phyloP scores from a whole-genome alignment of 2,329 filamentous ascomycete genomes.

The Orbilia ellipsospora region DNA sequence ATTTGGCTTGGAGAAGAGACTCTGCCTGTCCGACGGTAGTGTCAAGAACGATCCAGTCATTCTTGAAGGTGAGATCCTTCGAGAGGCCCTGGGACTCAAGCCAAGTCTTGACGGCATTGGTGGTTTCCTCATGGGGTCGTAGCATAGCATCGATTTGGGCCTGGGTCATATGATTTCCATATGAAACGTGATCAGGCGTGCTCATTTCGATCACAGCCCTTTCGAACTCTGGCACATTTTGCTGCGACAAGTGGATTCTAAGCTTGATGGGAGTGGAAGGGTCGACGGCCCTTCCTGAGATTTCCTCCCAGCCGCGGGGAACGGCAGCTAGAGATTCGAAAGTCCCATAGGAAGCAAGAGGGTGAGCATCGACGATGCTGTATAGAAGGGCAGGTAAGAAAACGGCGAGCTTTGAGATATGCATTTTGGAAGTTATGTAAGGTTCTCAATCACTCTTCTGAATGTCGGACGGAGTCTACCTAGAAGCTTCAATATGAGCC shows the following conservation, averaged over 20 bases:
- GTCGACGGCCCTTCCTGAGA: conserved; percentile 57
- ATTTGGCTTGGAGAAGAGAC: conserved; percentile 59
- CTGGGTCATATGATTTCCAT: conserved; percentile 66
- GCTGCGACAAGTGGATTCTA: conserved; percentile 59
- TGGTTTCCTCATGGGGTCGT: conserved; percentile 62
- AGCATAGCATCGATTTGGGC: conserved; percentile 65
- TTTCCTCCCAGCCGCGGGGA: conserved; percentile 32
- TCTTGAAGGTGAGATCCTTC: conserved; percentile 61
- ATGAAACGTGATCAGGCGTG: conserved; percentile 65
- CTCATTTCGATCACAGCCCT: conserved; percentile 62
- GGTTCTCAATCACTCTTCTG: not conserved
- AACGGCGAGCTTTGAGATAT: conserved; percentile 34
- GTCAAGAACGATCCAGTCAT: conserved; percentile 61
- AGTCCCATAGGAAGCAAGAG: conserved; percentile 28
- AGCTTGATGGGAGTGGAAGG: conserved; percentile 64
- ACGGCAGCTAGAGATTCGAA: conserved; percentile 33
- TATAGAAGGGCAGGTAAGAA: conserved; percentile 22
- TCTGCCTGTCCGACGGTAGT: conserved; percentile 58
- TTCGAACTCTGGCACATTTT: conserved; percentile 59
- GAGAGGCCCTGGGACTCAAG: conserved; percentile 63
- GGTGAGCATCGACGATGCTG: conserved; percentile 31
- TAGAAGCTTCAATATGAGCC: not conserved
- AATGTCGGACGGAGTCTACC: not conserved
- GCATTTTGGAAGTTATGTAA: conserved; percentile 24
- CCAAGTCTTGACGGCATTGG: conserved; percentile 64